Evolutionary conservation across 768 basidiomycete genomes (phyloP), one percentile per base, ranked within the genome.

Genomic region (Boletales sp.): DNA sequence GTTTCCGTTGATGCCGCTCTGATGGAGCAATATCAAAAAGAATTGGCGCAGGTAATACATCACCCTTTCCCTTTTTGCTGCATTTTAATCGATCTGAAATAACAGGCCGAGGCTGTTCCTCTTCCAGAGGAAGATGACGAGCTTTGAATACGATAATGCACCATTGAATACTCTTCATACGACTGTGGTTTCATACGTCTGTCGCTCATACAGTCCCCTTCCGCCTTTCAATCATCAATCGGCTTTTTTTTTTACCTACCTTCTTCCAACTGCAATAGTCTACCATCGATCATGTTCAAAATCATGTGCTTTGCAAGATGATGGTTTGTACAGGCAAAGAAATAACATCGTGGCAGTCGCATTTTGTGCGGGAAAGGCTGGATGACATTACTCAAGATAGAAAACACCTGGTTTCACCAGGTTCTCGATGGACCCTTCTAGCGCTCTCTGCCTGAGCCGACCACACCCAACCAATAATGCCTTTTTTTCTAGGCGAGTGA

Each of bases 71-170:
- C 4, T n/a, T 11, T 40, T 39, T 17, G 47, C 2, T 31, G 18
- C 42, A 17, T 27, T 2, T 12, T 56, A n/a, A 12, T 48, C 51
- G 36, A 64, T 52, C 45, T 38, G 50, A 48, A 29, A 52, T 43
- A 9, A 13, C 47, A 91, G 86, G 95, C 95, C 52, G 93, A 90
- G 64, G 76, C 78, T 54, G 87, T 94, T 55, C 97, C 97, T 64
- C 89, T 99, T 54, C 97, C 97, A 46, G 97, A 98, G 72, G 97
- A 99, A 71, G 97, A 94, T 44, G 93, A 95, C 50, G 88, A 92
- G 58, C 78, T 90, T 63, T 87, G 79, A 74, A 49, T 36, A 55
- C 49, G 30, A 55, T 45, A 29, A 50, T 18, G 44, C 60, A 57
- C 52, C 40, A 50, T 49, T 47, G 37, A 52, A 56, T 46, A 54